phyloP scores from a whole-genome alignment of 208 protist genomes.

The Trichomonas tenax region DNA sequence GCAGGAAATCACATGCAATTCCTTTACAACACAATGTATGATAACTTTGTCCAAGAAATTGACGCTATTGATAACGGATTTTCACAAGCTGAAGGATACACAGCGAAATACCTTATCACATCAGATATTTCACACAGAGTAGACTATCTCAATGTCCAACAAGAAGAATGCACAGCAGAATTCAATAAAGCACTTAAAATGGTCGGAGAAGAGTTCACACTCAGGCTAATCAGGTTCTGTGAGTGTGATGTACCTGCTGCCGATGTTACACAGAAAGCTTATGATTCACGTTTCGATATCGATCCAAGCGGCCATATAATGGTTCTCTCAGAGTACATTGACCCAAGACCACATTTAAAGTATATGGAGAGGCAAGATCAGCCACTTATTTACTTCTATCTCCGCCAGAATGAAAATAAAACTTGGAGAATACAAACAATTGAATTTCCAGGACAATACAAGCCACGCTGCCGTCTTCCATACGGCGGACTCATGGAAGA shows the following conservation, averaged over 20 bases:
- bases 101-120: not conserved
- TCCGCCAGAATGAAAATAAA: not conserved
- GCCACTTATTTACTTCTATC: not conserved
- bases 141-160: not conserved
- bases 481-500: not conserved
- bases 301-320: not conserved
- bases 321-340: not conserved
- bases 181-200: not conserved
- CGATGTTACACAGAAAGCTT: not conserved
- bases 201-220: not conserved
- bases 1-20: not conserved
- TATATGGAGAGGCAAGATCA: not conserved
- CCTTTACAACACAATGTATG: not conserved
- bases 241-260: not conserved
- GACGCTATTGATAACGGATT: constrained; percentile 4
- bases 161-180: not conserved
- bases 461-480: not conserved
- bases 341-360: not conserved
- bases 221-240: not conserved
- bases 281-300: not conserved
- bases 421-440: not conserved
- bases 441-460: not conserved
- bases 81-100: not conserved
- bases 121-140: not conserved
- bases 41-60: constrained; percentile 2